These are phyloP conservation scores for Penicillium waksmanii DNA, from an alignment of 495 filamentous ascomycete genomes.

Conservation along the genomic window DNA sequence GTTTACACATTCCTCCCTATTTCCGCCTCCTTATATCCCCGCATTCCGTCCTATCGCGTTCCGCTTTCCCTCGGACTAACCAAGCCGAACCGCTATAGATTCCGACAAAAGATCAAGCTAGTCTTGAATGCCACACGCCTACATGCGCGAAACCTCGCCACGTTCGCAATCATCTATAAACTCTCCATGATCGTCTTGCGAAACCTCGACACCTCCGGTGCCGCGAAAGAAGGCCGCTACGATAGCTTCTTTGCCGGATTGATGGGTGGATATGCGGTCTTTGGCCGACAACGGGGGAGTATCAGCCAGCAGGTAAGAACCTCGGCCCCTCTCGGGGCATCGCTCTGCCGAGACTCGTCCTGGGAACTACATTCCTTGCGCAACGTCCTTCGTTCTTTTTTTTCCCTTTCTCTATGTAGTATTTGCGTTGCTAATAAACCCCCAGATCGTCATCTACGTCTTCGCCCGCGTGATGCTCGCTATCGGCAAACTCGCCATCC, in stretches of 20 bases:
- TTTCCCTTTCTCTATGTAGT: not conserved
- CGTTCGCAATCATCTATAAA: slow-evolving; percentile 92
- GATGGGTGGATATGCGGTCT: slow-evolving; percentile 89
- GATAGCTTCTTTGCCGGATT: slow-evolving; percentile 91
- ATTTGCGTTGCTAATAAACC: too few relatives aligned
- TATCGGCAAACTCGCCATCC: slow-evolving; percentile 77
- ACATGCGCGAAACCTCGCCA: slow-evolving; percentile 89
- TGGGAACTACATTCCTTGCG: too few relatives aligned
- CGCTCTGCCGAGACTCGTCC: too few relatives aligned
- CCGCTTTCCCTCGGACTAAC: slow-evolving; percentile 17
- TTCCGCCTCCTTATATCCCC: not conserved
- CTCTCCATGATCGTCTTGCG: slow-evolving; percentile 70
- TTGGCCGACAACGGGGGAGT: slow-evolving; percentile 78
- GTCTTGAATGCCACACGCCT: slow-evolving; percentile 84
- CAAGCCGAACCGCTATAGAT: slow-evolving; percentile 39
- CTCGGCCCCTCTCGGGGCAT: not conserved
- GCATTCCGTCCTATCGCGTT: slow-evolving; percentile 4
- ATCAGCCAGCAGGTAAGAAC: slow-evolving; percentile 80
- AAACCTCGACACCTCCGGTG: slow-evolving; percentile 60
- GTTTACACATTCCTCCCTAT: slow-evolving; percentile 1
- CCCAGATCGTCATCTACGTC: slow-evolving; percentile 88
- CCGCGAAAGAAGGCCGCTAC: slow-evolving; percentile 67
- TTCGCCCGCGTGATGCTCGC: slow-evolving; percentile 89
- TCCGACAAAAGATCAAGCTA: slow-evolving; percentile 77
- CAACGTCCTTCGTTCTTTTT: not conserved